Conservation (phyloP, 495 filamentous ascomycete genomes). For the Neurospora sp. region DNA sequence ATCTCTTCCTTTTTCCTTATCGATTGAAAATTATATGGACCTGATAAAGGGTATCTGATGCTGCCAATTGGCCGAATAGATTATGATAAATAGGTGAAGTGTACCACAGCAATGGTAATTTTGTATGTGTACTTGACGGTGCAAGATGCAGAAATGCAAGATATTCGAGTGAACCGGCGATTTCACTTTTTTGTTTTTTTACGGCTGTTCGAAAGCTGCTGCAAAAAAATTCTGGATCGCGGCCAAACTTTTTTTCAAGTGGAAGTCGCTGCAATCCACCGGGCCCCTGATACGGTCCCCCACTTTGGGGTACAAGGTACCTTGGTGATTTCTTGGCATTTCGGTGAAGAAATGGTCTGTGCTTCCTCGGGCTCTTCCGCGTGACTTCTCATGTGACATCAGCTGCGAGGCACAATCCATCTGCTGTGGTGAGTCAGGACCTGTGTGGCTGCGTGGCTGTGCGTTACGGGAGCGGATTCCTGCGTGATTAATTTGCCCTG, state of each 20-base stretch:
- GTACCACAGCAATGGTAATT: not conserved
- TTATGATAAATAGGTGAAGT: not conserved
- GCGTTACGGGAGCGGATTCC: not conserved
- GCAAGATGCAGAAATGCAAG: not conserved
- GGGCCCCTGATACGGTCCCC: not conserved
- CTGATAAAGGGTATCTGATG: not conserved
- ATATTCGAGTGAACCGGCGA: not conserved
- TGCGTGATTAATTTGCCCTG: not conserved
- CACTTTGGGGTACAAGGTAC: not conserved
- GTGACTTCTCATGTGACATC: constrained; percentile 5
- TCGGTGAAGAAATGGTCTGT: not conserved
- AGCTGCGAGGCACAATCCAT: not conserved
- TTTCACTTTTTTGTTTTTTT: not conserved
- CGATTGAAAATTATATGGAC: constrained; percentile 1
- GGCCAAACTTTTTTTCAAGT: constrained; percentile 11
- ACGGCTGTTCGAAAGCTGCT: not conserved
- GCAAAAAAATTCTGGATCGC: constrained; percentile 13
- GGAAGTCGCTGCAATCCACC: not conserved
- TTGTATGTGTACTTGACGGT: not conserved
- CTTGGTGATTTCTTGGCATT: not conserved
- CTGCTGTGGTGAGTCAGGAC: not conserved
- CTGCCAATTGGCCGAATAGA: not conserved
- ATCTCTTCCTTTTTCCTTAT: not conserved
- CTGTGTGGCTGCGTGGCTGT: not conserved
- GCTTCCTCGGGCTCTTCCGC: not conserved